phyloP scores from a whole-genome alignment of 139 green algal species.

The Desmodesmus armatus region DNA sequence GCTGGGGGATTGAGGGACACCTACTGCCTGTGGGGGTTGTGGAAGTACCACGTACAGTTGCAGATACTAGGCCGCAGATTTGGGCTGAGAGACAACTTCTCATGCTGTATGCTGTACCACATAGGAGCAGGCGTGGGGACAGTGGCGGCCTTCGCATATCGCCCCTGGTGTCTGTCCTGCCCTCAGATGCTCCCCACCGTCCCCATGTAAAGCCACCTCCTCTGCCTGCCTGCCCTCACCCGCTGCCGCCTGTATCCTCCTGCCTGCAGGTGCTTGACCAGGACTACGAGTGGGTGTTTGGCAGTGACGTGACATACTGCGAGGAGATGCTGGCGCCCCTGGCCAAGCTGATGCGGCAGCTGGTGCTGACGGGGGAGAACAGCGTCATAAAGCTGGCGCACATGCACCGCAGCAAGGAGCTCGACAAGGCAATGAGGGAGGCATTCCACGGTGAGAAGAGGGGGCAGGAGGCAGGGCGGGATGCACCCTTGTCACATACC shows the following conservation, averaged over 20 bases:
- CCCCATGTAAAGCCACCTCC: too few relatives aligned
- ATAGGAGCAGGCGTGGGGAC: too few relatives aligned
- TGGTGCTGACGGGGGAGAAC: constrained; percentile 26
- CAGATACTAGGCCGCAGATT: too few relatives aligned
- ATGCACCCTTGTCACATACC: too few relatives aligned
- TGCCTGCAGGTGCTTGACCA: constrained; percentile 42
- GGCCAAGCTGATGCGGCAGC: constrained; percentile 34
- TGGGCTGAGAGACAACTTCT: too few relatives aligned
- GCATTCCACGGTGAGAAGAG: constrained; percentile 40
- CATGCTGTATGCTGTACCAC: too few relatives aligned
- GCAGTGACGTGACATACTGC: constrained; percentile 37
- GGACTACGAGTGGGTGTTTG: constrained; percentile 49
- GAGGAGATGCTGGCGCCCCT: constrained; percentile 11
- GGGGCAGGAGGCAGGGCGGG: too few relatives aligned
- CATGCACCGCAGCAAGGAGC: constrained; percentile 38
- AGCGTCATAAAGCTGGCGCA: constrained; percentile 42
- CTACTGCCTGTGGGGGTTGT: too few relatives aligned
- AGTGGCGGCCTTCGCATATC: too few relatives aligned
- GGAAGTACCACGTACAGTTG: neutral
- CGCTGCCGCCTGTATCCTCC: neutral
- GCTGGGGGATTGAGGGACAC: too few relatives aligned
- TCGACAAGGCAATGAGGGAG: constrained; percentile 49
- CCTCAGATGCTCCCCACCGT: too few relatives aligned
- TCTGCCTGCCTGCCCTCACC: neutral
- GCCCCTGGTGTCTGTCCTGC: too few relatives aligned